These are phyloP conservation scores for Hypoxylon sp. DNA, from an alignment of 2,329 filamentous ascomycete species.

Conservation along the genomic window DNA sequence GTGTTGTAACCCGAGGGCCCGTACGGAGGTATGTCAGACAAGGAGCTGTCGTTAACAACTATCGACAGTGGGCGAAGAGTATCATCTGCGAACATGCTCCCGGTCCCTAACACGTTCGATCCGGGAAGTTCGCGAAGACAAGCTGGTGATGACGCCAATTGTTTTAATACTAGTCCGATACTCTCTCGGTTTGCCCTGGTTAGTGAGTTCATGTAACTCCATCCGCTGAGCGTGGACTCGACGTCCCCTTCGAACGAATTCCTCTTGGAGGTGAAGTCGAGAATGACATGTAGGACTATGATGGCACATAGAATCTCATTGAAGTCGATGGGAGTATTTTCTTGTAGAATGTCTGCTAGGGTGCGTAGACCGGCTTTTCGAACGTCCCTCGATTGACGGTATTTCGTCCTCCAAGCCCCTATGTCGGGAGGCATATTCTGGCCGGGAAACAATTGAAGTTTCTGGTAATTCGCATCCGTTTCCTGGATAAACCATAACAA, in stretches of 20 bases:
- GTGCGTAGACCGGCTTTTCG: conserved; percentile 30
- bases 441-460: conserved; percentile 21
- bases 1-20: neutral
- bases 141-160: conserved; percentile 12
- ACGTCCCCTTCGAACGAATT: conserved; percentile 16
- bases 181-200: conserved; percentile 11
- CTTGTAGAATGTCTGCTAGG: conserved; percentile 28
- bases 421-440: conserved; percentile 16
- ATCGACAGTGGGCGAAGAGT: conserved; percentile 15
- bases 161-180: conserved; percentile 23
- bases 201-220: conserved; percentile 14
- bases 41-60: conserved; percentile 19
- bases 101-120: conserved; percentile 30
- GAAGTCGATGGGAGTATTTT: conserved; percentile 11
- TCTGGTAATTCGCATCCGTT: conserved; percentile 25
- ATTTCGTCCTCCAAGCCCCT: conserved; percentile 20
- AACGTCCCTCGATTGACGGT: conserved; percentile 12
- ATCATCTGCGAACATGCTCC: conserved; percentile 19
- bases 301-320: conserved; percentile 33
- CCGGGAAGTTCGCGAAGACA: conserved; percentile 6
- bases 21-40: conserved; percentile 13
- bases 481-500: conserved; percentile 30
- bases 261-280: conserved; percentile 15
- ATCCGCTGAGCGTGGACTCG: conserved; percentile 28
- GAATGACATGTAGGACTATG: conserved; percentile 36